phyloP scores from a whole-genome alignment of 768 basidiomycete species.

The Tricholoma saponaceum region DNA sequence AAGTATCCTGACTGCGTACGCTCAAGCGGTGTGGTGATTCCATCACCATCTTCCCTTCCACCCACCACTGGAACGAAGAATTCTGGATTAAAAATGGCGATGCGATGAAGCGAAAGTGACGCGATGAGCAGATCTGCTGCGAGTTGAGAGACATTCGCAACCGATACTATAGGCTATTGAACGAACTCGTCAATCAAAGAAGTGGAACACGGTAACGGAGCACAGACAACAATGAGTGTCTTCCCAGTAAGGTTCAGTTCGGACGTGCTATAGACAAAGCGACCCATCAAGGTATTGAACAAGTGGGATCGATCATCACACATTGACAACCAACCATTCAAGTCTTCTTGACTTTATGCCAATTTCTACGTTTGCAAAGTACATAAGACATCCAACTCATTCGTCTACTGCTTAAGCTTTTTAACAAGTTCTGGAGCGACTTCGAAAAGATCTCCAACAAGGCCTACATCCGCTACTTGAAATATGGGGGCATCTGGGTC shows the following conservation, averaged over 20 bases:
- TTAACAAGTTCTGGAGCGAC: conserved; percentile 87
- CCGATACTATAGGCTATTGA: conserved; percentile 66
- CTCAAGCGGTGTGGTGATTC: conserved; percentile 75
- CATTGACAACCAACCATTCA: too few relatives aligned
- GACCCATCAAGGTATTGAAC: conserved; percentile 5
- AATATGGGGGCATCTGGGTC: conserved; percentile 98
- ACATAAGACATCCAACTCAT: too few relatives aligned
- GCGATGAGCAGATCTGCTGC: conserved; percentile 71
- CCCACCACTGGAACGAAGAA: conserved; percentile 72
- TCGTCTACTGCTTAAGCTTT: conserved; percentile 58
- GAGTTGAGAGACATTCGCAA: conserved; percentile 79
- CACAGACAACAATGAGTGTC: conserved; percentile 41
- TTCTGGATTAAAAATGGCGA: conserved; percentile 61
- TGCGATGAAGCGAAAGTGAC: conserved; percentile 52
- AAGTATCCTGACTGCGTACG: conserved; percentile 37
- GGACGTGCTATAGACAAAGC: conserved; percentile 29
- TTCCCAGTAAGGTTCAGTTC: conserved; percentile 30
- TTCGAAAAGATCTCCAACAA: conserved; percentile 91
- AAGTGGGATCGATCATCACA: too few relatives aligned
- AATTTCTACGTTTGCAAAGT: too few relatives aligned
- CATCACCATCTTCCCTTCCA: conserved; percentile 58
- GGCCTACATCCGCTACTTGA: conserved; percentile 94
- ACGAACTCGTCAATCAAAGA: conserved; percentile 8
- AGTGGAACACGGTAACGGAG: conserved; percentile 1
- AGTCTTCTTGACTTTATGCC: too few relatives aligned